Base-by-base conservation (phyloP, 2,329 filamentous ascomycete species). In the Cadophora gregata region DNA sequence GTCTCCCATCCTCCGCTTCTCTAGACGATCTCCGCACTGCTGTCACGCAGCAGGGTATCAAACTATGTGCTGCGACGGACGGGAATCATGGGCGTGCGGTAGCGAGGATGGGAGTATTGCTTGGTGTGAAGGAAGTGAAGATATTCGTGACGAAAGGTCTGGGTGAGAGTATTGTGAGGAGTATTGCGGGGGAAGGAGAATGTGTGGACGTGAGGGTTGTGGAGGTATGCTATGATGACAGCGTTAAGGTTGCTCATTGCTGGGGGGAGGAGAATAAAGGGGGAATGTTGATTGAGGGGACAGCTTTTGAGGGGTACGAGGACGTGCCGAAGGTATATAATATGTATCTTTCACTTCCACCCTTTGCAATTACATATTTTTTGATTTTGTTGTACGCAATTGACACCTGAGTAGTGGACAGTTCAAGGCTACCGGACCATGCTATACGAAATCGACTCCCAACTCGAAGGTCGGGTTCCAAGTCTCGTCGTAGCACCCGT, bases 31-130 rank as follows among this genome's bases (percentile, higher is more conserved):
- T 70, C 0, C 75, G 80, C 0, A 64, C 71, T 1, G 72, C 69
- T 1, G 63, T 72, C 0, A 47, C 70, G 74, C 0, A 71, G 87
- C n/a, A 79, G 73, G 0, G 75, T 92, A 0, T 84, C 89, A 66
- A 48, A 7, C 29, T 72, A 5, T 69, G 58, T 51, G 87, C 90
- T 0, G 88, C 88, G 1, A 93, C 90, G 0, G 91, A 93, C 58
- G 92, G 92, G 0, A 95, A 95, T 70, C 90, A 91, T 81, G 92
- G 92, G 0, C 81, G 91, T 1, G 91, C 92, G 0, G 84, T 93
- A 0, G 89, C 90, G 0, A 81, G 85, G 8, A 92, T 94, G 86
- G 90, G 84, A 0, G 80, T 78, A 47, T 80, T 88, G 9, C 78
- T 95, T 12, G 81, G 79, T 0, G 77, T 93, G 0, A 73, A 80